These are phyloP conservation scores for Aspergillus luchuensis DNA, from an alignment of 2,329 filamentous ascomycete genomes.

Conservation along the genomic window DNA sequence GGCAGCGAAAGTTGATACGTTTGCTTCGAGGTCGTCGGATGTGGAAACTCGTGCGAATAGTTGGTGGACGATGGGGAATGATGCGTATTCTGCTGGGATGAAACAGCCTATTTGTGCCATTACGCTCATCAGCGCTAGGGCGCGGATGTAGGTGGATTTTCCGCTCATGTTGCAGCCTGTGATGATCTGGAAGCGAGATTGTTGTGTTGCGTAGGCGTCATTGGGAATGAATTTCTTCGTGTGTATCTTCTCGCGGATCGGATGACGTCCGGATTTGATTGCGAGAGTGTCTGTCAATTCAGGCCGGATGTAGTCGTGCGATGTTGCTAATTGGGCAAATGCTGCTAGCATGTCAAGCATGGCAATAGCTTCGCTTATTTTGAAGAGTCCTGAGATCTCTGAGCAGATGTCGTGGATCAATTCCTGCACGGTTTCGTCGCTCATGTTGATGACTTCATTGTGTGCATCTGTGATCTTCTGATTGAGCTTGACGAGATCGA, in stretches of 20 bases:
- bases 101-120: constrained; percentile 95
- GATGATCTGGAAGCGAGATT: constrained; percentile 85
- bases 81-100: constrained; percentile 81
- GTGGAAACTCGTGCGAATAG: constrained; percentile 86
- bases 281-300: constrained; percentile 69
- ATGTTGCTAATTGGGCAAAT: constrained; percentile 73
- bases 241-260: constrained; percentile 74
- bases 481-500: constrained; percentile 80
- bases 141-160: constrained; percentile 92
- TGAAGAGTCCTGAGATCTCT: constrained; percentile 74
- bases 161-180: constrained; percentile 98
- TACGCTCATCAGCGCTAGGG: constrained; percentile 78
- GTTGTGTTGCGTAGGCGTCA: constrained; percentile 79
- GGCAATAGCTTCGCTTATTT: constrained; percentile 81
- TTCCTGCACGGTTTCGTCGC: constrained; percentile 72
- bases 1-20: constrained; percentile 87
- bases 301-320: constrained; percentile 68
- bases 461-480: constrained; percentile 76
- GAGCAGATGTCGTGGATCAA: constrained; percentile 72
- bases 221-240: constrained; percentile 76
- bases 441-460: constrained; percentile 80
- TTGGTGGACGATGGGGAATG: constrained; percentile 76
- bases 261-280: constrained; percentile 74
- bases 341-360: constrained; percentile 82
- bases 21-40: constrained; percentile 85